A percentile compares a stretch with the other conserved stretches of the same genome.
These are phyloP conservation scores for Beauveria pseudobassiana DNA, from an alignment of 2,329 filamentous ascomycete genomes.

Conservation along the genomic window DNA sequence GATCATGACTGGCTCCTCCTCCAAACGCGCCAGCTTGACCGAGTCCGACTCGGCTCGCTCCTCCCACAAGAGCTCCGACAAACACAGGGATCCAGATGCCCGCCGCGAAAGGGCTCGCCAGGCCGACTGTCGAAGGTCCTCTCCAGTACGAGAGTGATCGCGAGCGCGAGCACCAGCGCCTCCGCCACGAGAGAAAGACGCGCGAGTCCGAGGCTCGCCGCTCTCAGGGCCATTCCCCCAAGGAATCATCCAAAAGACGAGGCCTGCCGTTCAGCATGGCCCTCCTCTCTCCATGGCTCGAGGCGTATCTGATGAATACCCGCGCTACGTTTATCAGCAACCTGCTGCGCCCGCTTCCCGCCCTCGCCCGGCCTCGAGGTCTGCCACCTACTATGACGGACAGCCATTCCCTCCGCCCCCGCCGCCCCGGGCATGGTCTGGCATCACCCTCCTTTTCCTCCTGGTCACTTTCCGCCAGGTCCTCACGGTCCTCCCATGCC, in stretches of 20 bases:
- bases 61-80: constrained; percentile 20
- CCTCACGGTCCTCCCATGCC: constrained; percentile 3
- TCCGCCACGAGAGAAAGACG: constrained; percentile 15
- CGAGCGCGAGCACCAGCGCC: constrained; percentile 16
- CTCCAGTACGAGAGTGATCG: constrained; percentile 20
- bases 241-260: constrained; percentile 18
- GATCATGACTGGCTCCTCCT: constrained; percentile 33
- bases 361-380: constrained; percentile 26
- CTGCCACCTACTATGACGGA: constrained; percentile 29
- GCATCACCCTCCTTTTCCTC: constrained; percentile 25
- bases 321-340: constrained; percentile 29
- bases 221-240: constrained; percentile 9
- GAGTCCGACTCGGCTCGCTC: constrained; percentile 39
- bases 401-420: constrained; percentile 21
- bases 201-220: constrained; percentile 16
- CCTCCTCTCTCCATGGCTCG: constrained; percentile 25
- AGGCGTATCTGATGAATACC: constrained; percentile 26
- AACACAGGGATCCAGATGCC: constrained; percentile 17
- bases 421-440: constrained; percentile 21
- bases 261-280: constrained; percentile 26
- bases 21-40: constrained; percentile 24
- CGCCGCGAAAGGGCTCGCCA: not conserved
- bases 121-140: constrained; percentile 13
- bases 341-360: constrained; percentile 24
- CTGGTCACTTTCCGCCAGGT: constrained; percentile 18